Conservation (phyloP, 2,329 filamentous ascomycete species). For the Penicillium fuscoglaucum region DNA sequence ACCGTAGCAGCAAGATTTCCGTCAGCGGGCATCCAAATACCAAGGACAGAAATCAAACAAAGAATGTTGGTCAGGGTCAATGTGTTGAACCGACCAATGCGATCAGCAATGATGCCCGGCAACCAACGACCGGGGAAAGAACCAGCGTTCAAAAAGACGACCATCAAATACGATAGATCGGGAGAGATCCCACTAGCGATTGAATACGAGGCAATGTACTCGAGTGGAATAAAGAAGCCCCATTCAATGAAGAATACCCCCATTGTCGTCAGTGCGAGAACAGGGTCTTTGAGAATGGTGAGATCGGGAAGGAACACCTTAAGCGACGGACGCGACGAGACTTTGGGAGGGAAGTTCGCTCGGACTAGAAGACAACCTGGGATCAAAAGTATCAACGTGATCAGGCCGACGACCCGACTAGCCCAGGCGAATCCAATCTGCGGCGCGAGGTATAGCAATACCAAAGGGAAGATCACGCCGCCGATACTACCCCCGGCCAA, state of each 20-base stretch:
- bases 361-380: slow-evolving; percentile 16
- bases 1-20: slow-evolving; percentile 22
- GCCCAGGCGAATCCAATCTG: slow-evolving; percentile 22
- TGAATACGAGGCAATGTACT: slow-evolving; percentile 38
- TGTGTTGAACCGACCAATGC: slow-evolving; percentile 35
- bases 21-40: slow-evolving; percentile 30
- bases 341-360: slow-evolving; percentile 12
- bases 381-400: slow-evolving; percentile 17
- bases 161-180: slow-evolving; percentile 31
- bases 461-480: slow-evolving; percentile 24
- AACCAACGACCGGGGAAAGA: slow-evolving; percentile 35
- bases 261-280: slow-evolving; percentile 26
- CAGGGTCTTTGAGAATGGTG: slow-evolving; percentile 13
- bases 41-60: slow-evolving; percentile 27
- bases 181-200: slow-evolving; percentile 27
- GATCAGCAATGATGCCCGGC: slow-evolving; percentile 36
- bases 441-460: slow-evolving; percentile 15
- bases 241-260: slow-evolving; percentile 40
- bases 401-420: slow-evolving; percentile 18
- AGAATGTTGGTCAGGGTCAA: slow-evolving; percentile 30
- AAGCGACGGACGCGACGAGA: slow-evolving; percentile 13
- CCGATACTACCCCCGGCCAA: slow-evolving; percentile 20
- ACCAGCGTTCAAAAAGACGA: slow-evolving; percentile 35
- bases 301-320: slow-evolving; percentile 20
- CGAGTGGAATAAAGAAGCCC: slow-evolving; percentile 38